Evolutionary conservation across 176 grass and related monocot genomes (phyloP).

Genomic region (Ananas comosus): DNA sequence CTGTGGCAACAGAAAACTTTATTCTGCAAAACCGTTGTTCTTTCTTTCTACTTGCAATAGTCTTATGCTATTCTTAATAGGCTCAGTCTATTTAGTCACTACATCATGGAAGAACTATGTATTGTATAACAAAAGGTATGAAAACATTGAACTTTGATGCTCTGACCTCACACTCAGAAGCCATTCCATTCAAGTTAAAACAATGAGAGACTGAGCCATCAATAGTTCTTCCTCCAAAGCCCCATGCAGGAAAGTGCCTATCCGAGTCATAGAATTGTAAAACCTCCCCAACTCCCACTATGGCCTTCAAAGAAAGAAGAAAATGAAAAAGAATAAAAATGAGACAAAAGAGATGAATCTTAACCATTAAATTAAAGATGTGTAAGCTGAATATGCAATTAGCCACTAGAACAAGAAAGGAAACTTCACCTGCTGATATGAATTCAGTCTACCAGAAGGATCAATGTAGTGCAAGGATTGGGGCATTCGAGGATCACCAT

Average conservation of each 20-base stretch:
- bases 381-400: neutral
- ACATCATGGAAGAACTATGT: neutral
- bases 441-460: conserved; percentile 74
- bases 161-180: conserved; percentile 48
- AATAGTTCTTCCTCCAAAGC: conserved; percentile 68
- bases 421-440: conserved; percentile 72
- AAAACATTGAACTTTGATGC: conserved; percentile 1
- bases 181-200: conserved; percentile 70
- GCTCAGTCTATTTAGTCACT: neutral
- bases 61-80: too few relatives aligned
- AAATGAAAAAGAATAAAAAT: neutral
- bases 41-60: too few relatives aligned
- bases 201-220: conserved; percentile 61
- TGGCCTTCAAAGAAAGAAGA: conserved; percentile 43
- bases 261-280: conserved; percentile 91
- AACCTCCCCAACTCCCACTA: conserved; percentile 76
- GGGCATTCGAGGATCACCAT: conserved; percentile 68
- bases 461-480: conserved; percentile 93
- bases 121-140: conserved; percentile 4
- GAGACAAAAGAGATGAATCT: neutral
- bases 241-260: conserved; percentile 78
- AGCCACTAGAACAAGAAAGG: neutral
- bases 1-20: conserved; percentile 31
- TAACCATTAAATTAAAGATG: neutral
- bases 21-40: neutral